Conservation (phyloP, 2,329 filamentous ascomycete species). For the Exserohilum turcica region DNA sequence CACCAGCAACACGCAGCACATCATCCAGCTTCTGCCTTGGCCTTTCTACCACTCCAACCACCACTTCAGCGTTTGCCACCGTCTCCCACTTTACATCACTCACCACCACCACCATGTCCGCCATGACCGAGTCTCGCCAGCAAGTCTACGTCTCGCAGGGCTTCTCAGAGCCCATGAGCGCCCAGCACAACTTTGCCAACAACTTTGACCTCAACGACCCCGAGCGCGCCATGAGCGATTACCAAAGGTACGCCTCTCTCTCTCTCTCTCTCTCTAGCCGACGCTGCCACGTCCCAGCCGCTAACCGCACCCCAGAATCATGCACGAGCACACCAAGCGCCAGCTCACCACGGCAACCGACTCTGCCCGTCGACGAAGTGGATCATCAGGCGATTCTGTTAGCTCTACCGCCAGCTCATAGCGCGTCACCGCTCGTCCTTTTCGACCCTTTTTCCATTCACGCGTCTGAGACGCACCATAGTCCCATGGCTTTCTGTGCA, state of each 20-base stretch:
- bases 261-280: no score
- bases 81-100: background rate
- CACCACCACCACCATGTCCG: constrained; percentile 25
- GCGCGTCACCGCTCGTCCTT: background rate
- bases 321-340: constrained; percentile 58
- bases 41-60: background rate
- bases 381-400: constrained; percentile 22
- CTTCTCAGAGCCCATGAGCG: constrained; percentile 49
- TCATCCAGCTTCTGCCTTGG: constrained; percentile 7
- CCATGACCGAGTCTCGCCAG: constrained; percentile 24
- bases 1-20: background rate
- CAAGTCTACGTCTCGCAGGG: constrained; percentile 47
- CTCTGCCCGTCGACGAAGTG: constrained; percentile 51
- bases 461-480: constrained; percentile 9
- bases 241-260: constrained; percentile 50
- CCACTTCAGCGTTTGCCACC: background rate
- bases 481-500: constrained; percentile 9
- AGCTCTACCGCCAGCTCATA: constrained; percentile 27
- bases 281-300: background rate
- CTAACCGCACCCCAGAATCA: constrained; percentile 46
- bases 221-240: constrained; percentile 47
- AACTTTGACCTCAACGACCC: constrained; percentile 52
- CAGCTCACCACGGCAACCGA: constrained; percentile 54
- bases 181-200: constrained; percentile 52
- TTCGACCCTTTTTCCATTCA: background rate